These are phyloP conservation scores for Penicillium cinerascens DNA, from an alignment of 495 filamentous ascomycete species.

Conservation along the genomic window DNA sequence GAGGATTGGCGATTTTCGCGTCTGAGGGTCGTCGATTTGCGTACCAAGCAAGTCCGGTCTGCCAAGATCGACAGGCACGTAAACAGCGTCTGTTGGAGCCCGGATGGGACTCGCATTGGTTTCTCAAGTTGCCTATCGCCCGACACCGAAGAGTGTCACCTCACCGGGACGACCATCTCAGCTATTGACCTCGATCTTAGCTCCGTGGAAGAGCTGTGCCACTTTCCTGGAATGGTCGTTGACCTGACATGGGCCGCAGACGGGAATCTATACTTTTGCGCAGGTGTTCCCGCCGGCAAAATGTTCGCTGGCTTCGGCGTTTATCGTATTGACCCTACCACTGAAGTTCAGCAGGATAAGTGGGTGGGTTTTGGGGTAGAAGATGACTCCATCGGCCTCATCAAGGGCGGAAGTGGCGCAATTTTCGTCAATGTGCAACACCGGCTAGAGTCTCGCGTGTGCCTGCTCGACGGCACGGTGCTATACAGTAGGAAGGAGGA, in stretches of 20 bases:
- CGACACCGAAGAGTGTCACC: slow-evolving; percentile 5
- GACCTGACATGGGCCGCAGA: slow-evolving; percentile 2
- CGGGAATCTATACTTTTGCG: slow-evolving; percentile 3
- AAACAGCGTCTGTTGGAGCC: slow-evolving; percentile 5
- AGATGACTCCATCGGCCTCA: slow-evolving; percentile 6
- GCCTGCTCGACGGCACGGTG: slow-evolving; percentile 5
- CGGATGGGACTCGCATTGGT: slow-evolving; percentile 5
- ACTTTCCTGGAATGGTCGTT: slow-evolving; percentile 2
- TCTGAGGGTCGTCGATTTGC: slow-evolving; percentile 4
- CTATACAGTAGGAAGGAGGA: slow-evolving; percentile 7
- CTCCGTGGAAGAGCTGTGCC: slow-evolving; percentile 4
- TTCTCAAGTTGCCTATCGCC: slow-evolving; percentile 7
- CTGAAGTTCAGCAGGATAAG: neutral
- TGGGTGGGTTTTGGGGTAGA: slow-evolving; percentile 1
- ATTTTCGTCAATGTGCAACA: slow-evolving; percentile 7
- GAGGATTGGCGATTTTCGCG: slow-evolving; percentile 6
- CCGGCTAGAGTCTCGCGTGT: slow-evolving; percentile 7
- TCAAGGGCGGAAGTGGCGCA: neutral
- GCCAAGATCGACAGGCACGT: slow-evolving; percentile 3
- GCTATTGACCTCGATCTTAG: neutral
- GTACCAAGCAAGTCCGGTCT: slow-evolving; percentile 3
- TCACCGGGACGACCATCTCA: slow-evolving; percentile 3
- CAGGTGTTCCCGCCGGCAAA: neutral
- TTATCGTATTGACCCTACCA: neutral
- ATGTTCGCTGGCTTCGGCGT: slow-evolving; percentile 1